phyloP scores from a whole-genome alignment of 805 yeast species.

The Candida boidinii region DNA sequence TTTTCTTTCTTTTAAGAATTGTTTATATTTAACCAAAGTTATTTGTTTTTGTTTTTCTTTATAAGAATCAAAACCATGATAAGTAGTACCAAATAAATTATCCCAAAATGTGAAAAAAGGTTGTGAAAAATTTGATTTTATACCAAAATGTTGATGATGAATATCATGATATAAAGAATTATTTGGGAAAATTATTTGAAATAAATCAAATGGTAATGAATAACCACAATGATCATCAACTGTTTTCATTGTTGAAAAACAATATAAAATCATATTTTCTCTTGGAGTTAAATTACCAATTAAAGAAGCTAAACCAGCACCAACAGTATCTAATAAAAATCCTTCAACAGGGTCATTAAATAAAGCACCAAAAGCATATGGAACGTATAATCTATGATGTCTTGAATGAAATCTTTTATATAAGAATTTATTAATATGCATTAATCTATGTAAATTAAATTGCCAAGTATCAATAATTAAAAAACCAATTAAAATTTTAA shows the following conservation, averaged over 20 bases:
- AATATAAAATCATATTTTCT: slow-evolving; percentile 65
- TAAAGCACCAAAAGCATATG: slow-evolving; percentile 94
- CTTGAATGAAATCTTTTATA: slow-evolving; percentile 86
- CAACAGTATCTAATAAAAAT: slow-evolving; percentile 80
- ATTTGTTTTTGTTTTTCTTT: slow-evolving; percentile 56
- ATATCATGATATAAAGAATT: slow-evolving; percentile 95
- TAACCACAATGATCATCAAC: slow-evolving; percentile 99
- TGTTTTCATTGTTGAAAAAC: slow-evolving; percentile 90
- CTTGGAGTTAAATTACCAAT: slow-evolving; percentile 60
- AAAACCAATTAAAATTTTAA: slow-evolving; percentile 57
- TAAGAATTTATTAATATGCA: slow-evolving; percentile 75
- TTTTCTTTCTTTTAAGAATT: slow-evolving; percentile 38
- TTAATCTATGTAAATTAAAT: slow-evolving; percentile 76
- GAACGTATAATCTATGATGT: slow-evolving; percentile 90
- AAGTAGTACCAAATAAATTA: slow-evolving; percentile 58
- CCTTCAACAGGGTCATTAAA: slow-evolving; percentile 95
- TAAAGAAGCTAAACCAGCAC: slow-evolving; percentile 78
- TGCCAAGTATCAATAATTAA: slow-evolving; percentile 91
- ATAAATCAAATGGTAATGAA: slow-evolving; percentile 81
- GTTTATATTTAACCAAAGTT: slow-evolving; percentile 57
- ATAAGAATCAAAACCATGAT: slow-evolving; percentile 57
- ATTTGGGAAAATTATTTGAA: slow-evolving; percentile 88
- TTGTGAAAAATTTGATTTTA: slow-evolving; percentile 87
- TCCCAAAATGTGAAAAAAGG: slow-evolving; percentile 98
- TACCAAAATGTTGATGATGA: slow-evolving; percentile 94